Percentiles rank a stretch among this genome's conserved stretches.
Conservation (phyloP, 306 rosid species). For the Vicia sativa region DNA sequence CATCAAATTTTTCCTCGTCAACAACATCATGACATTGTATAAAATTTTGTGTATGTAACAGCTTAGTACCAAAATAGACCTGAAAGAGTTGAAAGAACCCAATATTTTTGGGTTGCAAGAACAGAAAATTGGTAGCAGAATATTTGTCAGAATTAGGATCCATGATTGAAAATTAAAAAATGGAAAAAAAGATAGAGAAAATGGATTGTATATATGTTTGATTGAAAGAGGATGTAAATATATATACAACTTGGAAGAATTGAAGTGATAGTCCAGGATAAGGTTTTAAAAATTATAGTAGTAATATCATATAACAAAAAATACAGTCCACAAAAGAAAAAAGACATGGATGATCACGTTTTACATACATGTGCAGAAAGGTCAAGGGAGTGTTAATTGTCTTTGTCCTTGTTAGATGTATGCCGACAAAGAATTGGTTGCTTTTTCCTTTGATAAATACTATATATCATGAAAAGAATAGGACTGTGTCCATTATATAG, state of each 20-base stretch:
- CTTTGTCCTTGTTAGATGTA: neutral
- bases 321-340: too few relatives aligned
- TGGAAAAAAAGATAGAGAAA: neutral
- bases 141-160: conserved; percentile 10
- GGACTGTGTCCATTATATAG: too few relatives aligned
- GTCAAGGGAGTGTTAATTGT: neutral
- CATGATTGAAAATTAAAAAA: conserved; percentile 13
- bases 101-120: conserved; percentile 50
- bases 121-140: conserved; percentile 41
- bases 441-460: neutral
- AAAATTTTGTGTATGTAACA: conserved; percentile 30
- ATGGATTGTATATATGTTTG: neutral
- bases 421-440: neutral
- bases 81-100: conserved; percentile 46
- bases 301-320: too few relatives aligned
- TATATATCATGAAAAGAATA: too few relatives aligned
- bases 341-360: too few relatives aligned
- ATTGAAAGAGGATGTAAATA: neutral
- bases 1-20: too few relatives aligned
- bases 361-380: neutral
- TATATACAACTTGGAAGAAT: too few relatives aligned
- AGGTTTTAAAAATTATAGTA: too few relatives aligned
- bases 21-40: conserved; percentile 22
- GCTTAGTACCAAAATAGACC: conserved; percentile 35
- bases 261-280: too few relatives aligned